Percentiles rank a stretch among this genome's conserved stretches.
phyloP scores from a whole-genome alignment of 148 eudicot species.

The Nyssa sinensis region DNA sequence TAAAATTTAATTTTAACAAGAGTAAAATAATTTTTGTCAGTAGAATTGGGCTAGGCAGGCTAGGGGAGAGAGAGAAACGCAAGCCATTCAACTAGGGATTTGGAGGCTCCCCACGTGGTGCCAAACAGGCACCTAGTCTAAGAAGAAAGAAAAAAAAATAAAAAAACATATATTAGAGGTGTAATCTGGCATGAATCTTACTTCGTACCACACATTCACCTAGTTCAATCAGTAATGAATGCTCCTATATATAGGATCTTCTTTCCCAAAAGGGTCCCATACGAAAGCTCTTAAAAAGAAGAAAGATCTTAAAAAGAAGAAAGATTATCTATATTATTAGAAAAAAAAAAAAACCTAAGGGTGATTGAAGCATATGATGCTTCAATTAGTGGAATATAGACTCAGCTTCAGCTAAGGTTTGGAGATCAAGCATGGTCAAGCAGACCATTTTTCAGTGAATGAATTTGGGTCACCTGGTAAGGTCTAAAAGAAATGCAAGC shows the following conservation, averaged over 20 bases:
- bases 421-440: conserved; percentile 37
- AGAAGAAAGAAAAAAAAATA: not conserved
- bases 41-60: no score
- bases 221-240: conserved; percentile 19
- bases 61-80: no score
- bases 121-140: no score
- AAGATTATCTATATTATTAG: not conserved
- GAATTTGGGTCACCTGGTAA: not conserved
- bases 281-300: conserved; percentile 25
- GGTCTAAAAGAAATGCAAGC: conserved; percentile 18
- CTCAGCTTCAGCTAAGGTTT: conserved; percentile 38
- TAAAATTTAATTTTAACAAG: no score
- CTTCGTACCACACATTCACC: conserved; percentile 26
- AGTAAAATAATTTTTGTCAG: no score
- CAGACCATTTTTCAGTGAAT: conserved; percentile 28
- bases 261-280: conserved; percentile 29
- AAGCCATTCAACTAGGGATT: no score
- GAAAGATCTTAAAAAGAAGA: conserved; percentile 16
- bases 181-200: conserved; percentile 36
- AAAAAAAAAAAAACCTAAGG: not conserved
- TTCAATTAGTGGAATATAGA: conserved; percentile 47
- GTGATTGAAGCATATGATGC: conserved; percentile 12
- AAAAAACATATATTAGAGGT: not conserved
- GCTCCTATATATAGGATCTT: conserved; percentile 23
- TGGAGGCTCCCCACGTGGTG: no score